Evolutionary conservation across 495 filamentous ascomycete species (phyloP), one percentile per base, ranked within the genome.

Genomic region (Apiosordaria backusii): DNA sequence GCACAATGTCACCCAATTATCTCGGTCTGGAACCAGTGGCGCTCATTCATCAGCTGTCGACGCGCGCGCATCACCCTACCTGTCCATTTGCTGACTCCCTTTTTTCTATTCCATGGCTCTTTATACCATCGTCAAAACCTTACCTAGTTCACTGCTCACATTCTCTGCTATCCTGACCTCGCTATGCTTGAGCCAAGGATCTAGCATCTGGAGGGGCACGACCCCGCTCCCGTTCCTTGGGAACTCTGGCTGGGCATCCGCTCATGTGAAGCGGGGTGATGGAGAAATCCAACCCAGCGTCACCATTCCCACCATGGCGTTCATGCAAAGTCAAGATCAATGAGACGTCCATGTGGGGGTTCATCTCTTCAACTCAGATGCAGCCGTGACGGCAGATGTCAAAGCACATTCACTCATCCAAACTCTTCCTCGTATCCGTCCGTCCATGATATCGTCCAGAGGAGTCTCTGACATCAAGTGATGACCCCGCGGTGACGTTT

Each of bases 11-110:
- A 23, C 52, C 52, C 52, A 55, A 23, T 55, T 55, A 55, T 55
- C 52, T 57, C 54, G 13, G 45, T 26, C 53, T 35, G 26, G 66
- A 64, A 29, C 55, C 66, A 55, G 57, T 23, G 62, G 67, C 50
- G 50, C 18, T 54, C 21, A 4, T 18, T 54, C 21, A 4, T 55
- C 52, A 19, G 4, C 22, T 13, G 10, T 19, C 52, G 4, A 55
- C 52, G 52, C 52, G 65, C 68, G 68, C 68, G 68, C 68, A 67
- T 70, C 61, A 3, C 35, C 23, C 61, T 53, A 57, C 57, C 57
- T 61, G 62, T 40, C 68, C 21, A 70, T 70, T 70, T 61, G 65
- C 61, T 62, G 60, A 53, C 27, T 50, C 24, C 22, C 53, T 65
- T 27, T 18, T 58, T 21, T 19, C 22, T 50, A 10, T 40, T 50